Base-by-base conservation (phyloP, 306 rosid genomes). In the Cercis canadensis region DNA sequence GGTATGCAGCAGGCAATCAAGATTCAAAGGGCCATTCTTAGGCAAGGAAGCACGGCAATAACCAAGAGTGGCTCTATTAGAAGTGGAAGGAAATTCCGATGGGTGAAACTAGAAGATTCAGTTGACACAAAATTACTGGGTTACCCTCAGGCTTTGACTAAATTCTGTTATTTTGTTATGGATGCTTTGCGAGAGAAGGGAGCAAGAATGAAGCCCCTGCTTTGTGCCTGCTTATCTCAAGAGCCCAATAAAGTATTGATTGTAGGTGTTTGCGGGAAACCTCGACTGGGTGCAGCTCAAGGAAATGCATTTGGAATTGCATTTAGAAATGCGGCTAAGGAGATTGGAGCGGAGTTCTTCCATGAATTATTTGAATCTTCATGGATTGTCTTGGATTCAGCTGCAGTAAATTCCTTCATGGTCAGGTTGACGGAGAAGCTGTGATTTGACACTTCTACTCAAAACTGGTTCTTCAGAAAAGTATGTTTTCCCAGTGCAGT, bases 311-410 rank as follows among this genome's bases (percentile, higher is more conserved):
- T 94, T 71, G 99, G 97, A 29, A 72, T 81, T 53, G 96, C 97
- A 5, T 94, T 94, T 65, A 82, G 87, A 78, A 82, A 77, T 32
- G 99, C 87, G 0, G 99, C 96, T 0, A 84, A 87, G 81, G 96
- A 91, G 80, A 82, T 86, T n/a, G 87, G 85, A 16, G 73, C 82
- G 3, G 89, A 89, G 61, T 94, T 80, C 84, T 95, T 91, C 80
- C 99, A 91, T 62, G 97, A 95, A 82, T 46, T 95, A 80, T 95
- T 91, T 16, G 99, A 95, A 68, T 91, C 97, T 11, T 95, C 97
- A 1, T 95, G 99, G 99, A 95, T 95, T 59, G 77, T 95, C 68
- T 72, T 91, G 55, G 90, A 95, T 57, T 56, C 96, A 65, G 49
- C 87, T 24, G 78, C 78, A 12, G 92, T 95, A 40, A 95, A 89